phyloP scores from a whole-genome alignment of 768 basidiomycete genomes.

The Mrakia gelida region DNA sequence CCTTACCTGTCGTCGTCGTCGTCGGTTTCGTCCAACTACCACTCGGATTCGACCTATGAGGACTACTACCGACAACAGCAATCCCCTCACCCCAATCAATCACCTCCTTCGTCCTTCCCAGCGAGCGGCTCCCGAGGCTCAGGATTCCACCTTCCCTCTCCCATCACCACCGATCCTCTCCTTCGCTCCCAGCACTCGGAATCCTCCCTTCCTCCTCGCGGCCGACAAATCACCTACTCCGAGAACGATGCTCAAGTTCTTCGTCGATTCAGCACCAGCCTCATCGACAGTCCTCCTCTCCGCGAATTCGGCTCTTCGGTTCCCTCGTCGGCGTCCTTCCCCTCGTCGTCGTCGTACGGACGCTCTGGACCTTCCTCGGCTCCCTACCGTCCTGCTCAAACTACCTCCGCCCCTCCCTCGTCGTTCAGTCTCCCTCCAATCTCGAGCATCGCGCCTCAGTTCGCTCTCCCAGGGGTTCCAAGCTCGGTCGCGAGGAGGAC shows the following conservation, averaged over 20 bases:
- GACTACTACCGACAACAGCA: neutral
- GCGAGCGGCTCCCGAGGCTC: neutral
- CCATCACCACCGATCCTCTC: neutral
- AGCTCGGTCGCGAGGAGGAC: neutral
- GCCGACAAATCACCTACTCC: neutral
- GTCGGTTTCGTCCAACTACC: neutral
- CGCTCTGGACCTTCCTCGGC: neutral
- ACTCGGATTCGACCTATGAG: neutral
- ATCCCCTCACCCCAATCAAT: neutral
- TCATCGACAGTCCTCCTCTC: neutral
- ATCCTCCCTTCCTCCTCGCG: slow-evolving; percentile 2
- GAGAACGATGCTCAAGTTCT: neutral
- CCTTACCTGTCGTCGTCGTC: neutral
- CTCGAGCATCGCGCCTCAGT: neutral
- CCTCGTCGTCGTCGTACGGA: neutral
- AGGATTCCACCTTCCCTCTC: neutral
- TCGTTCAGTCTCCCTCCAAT: neutral
- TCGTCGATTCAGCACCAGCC: slow-evolving; percentile 3
- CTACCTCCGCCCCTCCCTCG: neutral
- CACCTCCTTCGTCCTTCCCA: neutral
- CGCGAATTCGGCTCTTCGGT: neutral
- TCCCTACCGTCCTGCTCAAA: no score
- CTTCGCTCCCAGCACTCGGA: slow-evolving; percentile 10
- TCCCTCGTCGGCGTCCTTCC: neutral
- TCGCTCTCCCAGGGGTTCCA: neutral